These are phyloP conservation scores for Aspergillus pseudonomiae DNA, from an alignment of 2,329 filamentous ascomycete species.

Conservation along the genomic window DNA sequence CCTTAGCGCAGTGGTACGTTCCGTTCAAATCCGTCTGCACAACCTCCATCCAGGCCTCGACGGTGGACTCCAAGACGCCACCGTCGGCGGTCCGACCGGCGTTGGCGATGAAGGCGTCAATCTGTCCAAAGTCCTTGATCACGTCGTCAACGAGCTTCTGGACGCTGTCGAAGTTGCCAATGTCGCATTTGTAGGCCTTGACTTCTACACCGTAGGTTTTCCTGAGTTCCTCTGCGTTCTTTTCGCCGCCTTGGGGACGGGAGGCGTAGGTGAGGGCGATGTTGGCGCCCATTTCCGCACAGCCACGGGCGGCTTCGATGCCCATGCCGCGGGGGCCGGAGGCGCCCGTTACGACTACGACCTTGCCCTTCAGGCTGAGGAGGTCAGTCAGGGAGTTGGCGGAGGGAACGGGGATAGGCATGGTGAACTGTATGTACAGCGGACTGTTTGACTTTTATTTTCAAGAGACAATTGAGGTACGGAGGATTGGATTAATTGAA, in stretches of 20 bases:
- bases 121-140: conserved; percentile 70
- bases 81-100: conserved; percentile 71
- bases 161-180: conserved; percentile 60
- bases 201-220: conserved; percentile 66
- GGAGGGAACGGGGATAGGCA: conserved; percentile 44
- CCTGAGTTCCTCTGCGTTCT: conserved; percentile 65
- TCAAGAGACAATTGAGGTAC: background rate
- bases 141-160: conserved; percentile 62
- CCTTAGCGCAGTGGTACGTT: conserved; percentile 81
- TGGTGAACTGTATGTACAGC: conserved; percentile 22
- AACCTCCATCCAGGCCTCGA: conserved; percentile 75
- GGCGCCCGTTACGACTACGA: conserved; percentile 53
- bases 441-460: background rate
- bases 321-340: conserved; percentile 68
- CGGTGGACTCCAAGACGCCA: conserved; percentile 69
- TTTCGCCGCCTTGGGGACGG: conserved; percentile 63
- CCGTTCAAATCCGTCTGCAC: conserved; percentile 87
- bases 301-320: conserved; percentile 67
- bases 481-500: background rate
- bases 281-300: conserved; percentile 66
- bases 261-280: conserved; percentile 69
- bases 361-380: conserved; percentile 53
- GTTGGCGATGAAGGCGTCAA: conserved; percentile 70
- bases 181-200: conserved; percentile 69
- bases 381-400: conserved; percentile 42